A percentile compares a stretch with the other conserved stretches of the same genome.
phyloP scores from a whole-genome alignment of 2,329 filamentous ascomycete species.

The Rosellinia necatrix region DNA sequence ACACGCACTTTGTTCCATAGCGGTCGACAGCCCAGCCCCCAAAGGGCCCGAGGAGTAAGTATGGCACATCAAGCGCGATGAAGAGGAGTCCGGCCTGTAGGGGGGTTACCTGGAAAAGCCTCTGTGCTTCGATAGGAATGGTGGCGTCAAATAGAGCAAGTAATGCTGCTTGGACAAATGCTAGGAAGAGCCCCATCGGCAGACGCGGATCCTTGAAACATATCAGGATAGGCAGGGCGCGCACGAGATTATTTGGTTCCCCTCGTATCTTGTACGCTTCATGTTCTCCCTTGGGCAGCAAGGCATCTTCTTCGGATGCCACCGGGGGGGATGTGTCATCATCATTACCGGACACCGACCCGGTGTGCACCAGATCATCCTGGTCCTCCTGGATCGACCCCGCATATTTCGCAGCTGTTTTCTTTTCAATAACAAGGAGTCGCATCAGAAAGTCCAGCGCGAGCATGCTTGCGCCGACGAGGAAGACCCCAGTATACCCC shows the following conservation, averaged over 20 bases:
- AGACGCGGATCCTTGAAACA: slow-evolving; percentile 47
- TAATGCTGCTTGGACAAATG: slow-evolving; percentile 49
- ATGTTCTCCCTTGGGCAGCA: slow-evolving; percentile 45
- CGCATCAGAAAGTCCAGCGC: slow-evolving; percentile 64
- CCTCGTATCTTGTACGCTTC: slow-evolving; percentile 48
- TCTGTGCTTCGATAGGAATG: slow-evolving; percentile 44
- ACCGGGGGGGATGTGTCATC: slow-evolving; percentile 30
- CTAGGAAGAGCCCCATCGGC: slow-evolving; percentile 45
- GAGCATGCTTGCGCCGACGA: slow-evolving; percentile 58
- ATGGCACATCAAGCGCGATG: slow-evolving; percentile 44
- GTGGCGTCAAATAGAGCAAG: slow-evolving; percentile 47
- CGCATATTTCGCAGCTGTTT: slow-evolving; percentile 54
- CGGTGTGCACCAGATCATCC: slow-evolving; percentile 24
- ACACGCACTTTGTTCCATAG: slow-evolving; percentile 42
- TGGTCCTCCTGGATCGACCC: slow-evolving; percentile 29
- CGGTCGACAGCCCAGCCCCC: slow-evolving; percentile 45
- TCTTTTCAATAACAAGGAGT: slow-evolving; percentile 66
- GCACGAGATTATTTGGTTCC: slow-evolving; percentile 46
- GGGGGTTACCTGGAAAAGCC: slow-evolving; percentile 44
- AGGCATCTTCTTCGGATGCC: slow-evolving; percentile 44
- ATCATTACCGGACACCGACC: slow-evolving; percentile 19
- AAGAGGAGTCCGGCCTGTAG: slow-evolving; percentile 45
- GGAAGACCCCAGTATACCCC: slow-evolving; percentile 64
- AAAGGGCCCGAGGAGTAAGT: slow-evolving; percentile 42
- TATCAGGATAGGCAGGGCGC: slow-evolving; percentile 52